phyloP scores from a whole-genome alignment of 441 rosid genomes.

The Viola pubescens region DNA sequence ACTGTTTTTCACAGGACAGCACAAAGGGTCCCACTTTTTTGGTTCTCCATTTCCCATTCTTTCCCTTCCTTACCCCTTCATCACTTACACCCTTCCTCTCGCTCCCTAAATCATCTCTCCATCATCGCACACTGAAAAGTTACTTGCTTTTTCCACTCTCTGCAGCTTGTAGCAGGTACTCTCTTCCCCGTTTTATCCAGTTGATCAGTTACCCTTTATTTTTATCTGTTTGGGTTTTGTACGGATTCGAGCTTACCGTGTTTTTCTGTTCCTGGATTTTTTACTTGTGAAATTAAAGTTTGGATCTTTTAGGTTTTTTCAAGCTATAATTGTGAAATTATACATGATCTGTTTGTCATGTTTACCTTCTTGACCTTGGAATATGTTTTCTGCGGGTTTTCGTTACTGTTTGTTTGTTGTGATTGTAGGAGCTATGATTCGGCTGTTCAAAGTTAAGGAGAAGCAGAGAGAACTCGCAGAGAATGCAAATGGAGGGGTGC shows the following conservation, averaged over 20 bases:
- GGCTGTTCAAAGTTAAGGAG: conserved; percentile 86
- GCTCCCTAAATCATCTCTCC: neutral
- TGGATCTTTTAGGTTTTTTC: neutral
- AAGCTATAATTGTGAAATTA: too few species aligned
- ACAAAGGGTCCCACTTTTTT: too few species aligned
- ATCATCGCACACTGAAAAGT: neutral
- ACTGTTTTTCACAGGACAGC: too few species aligned
- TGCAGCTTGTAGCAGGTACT: too few species aligned
- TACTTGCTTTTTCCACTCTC: too few species aligned
- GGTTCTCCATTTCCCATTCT: neutral
- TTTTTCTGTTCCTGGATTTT: neutral
- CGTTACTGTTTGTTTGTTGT: neutral
- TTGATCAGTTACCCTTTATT: too few species aligned
- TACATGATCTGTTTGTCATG: too few species aligned
- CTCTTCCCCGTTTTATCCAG: too few species aligned
- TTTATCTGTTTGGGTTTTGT: too few species aligned
- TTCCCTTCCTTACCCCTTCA: neutral
- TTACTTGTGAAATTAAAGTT: neutral
- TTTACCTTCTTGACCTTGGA: neutral
- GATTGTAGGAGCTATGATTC: conserved; percentile 60
- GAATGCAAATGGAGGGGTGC: conserved; percentile 59
- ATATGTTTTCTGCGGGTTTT: neutral
- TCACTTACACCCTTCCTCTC: neutral
- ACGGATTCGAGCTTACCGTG: neutral
- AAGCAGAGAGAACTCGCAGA: conserved; percentile 81